Evolutionary conservation across 2,329 filamentous ascomycete species (phyloP).

Genomic region (Dryadomyces sulphureus): DNA sequence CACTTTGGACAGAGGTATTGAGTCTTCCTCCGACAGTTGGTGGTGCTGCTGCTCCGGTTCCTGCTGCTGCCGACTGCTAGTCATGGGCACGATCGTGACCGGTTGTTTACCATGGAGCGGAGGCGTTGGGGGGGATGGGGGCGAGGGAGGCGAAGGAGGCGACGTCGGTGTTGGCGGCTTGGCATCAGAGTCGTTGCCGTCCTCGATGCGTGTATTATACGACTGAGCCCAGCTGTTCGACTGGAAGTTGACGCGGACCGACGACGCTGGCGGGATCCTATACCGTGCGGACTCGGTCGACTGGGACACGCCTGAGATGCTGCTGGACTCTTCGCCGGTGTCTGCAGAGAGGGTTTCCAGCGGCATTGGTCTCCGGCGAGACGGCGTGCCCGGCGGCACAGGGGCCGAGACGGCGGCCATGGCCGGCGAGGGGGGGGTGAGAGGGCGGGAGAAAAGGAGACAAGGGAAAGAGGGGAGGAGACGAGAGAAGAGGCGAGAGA

Average conservation of each 20-base stretch:
- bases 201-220: conserved; percentile 37
- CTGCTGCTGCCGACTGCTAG: no score
- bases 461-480: neutral
- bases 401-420: conserved; percentile 19
- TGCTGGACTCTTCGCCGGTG: neutral
- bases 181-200: conserved; percentile 10
- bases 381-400: conserved; percentile 15
- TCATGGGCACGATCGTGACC: no score
- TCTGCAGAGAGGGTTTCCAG: conserved; percentile 15
- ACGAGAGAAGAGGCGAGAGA: neutral
- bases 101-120: no score
- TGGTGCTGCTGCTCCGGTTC: no score
- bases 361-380: conserved; percentile 22
- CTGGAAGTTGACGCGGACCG: conserved; percentile 39
- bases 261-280: conserved; percentile 37
- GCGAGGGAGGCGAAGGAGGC: conserved; percentile 19
- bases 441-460: neutral
- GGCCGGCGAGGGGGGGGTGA: no score
- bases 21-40: no score
- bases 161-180: no score
- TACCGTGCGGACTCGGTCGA: conserved; percentile 26
- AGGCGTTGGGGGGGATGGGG: conserved; percentile 21
- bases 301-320: conserved; percentile 14
- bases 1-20: no score
- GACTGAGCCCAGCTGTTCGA: conserved; percentile 36